A percentile compares a stretch with the other conserved stretches of the same genome.
Conservation (phyloP, 2,329 filamentous ascomycete genomes). For the Cladophialophora exuberans region DNA sequence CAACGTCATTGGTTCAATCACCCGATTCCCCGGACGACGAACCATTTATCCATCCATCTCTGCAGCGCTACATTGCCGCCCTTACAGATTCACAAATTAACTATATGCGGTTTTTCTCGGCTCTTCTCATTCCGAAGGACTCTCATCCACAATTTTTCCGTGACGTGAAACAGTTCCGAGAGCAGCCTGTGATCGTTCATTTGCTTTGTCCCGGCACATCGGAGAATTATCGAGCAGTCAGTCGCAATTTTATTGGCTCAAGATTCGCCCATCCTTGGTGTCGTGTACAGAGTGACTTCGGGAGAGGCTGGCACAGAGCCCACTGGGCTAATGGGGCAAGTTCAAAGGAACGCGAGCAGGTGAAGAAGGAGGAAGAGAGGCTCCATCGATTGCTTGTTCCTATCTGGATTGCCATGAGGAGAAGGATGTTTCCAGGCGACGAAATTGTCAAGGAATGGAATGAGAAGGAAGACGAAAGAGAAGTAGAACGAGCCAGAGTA, state of each 20-base stretch:
- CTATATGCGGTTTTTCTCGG: constrained; percentile 33
- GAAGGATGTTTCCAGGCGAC: constrained; percentile 30
- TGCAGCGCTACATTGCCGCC: constrained; percentile 27
- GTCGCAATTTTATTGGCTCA: constrained; percentile 23
- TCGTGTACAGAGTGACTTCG: constrained; percentile 22
- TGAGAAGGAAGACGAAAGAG: constrained; percentile 17
- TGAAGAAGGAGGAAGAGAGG: constrained; percentile 29
- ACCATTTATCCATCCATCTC: constrained; percentile 19
- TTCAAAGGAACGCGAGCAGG: constrained; percentile 18
- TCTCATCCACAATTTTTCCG: constrained; percentile 29
- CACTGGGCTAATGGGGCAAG: constrained; percentile 17
- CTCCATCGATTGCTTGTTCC: constrained; percentile 34
- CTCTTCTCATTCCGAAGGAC: constrained; percentile 28
- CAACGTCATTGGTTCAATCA: not conserved
- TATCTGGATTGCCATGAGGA: constrained; percentile 33
- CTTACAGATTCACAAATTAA: constrained; percentile 26
- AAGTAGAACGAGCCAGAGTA: not conserved
- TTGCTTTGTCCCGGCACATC: constrained; percentile 21
- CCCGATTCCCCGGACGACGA: constrained; percentile 16
- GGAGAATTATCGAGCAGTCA: constrained; percentile 25
- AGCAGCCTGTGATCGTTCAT: constrained; percentile 24
- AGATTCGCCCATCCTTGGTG: constrained; percentile 34
- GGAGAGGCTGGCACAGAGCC: constrained; percentile 17
- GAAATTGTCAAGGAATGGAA: constrained; percentile 27
- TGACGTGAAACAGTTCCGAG: constrained; percentile 32